Evolutionary conservation across 108 stramenopile genomes (phyloP).

Genomic region (Cyclotella distinguenda): DNA sequence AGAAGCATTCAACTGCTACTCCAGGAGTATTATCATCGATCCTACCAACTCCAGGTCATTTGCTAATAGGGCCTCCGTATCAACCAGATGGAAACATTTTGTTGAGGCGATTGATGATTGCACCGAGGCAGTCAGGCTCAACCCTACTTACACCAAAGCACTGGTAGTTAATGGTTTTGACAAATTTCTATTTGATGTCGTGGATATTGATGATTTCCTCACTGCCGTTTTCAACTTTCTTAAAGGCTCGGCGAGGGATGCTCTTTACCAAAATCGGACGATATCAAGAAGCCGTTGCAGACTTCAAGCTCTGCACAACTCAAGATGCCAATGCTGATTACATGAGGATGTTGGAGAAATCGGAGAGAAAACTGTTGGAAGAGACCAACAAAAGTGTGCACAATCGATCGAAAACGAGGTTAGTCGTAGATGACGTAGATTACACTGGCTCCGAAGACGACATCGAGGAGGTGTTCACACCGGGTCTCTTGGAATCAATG

Average conservation of each 20-base stretch:
- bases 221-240: too few relatives aligned
- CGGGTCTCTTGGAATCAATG: background rate
- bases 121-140: conserved; percentile 33
- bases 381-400: background rate
- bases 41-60: conserved; percentile 25
- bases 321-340: conserved; percentile 16
- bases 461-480: conserved; percentile 12
- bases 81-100: conserved; percentile 6
- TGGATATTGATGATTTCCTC: too few relatives aligned
- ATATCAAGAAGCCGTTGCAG: conserved; percentile 40
- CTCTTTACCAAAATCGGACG: conserved; percentile 31
- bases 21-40: conserved; percentile 37
- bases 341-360: background rate
- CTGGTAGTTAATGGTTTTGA: too few relatives aligned
- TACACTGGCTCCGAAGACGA: conserved; percentile 5
- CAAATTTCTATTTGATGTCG: too few relatives aligned
- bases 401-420: background rate
- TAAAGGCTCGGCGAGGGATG: conserved; percentile 50
- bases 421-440: conserved; percentile 17
- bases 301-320: conserved; percentile 22
- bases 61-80: conserved; percentile 53
- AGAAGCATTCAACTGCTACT: conserved; percentile 47
- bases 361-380: background rate
- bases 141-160: conserved; percentile 48
- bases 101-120: conserved; percentile 51